Evolutionary conservation across 1,284 basidiomycete genomes (phyloP), one percentile per base, ranked within the genome.

Genomic region (Porogramme epimiltina): DNA sequence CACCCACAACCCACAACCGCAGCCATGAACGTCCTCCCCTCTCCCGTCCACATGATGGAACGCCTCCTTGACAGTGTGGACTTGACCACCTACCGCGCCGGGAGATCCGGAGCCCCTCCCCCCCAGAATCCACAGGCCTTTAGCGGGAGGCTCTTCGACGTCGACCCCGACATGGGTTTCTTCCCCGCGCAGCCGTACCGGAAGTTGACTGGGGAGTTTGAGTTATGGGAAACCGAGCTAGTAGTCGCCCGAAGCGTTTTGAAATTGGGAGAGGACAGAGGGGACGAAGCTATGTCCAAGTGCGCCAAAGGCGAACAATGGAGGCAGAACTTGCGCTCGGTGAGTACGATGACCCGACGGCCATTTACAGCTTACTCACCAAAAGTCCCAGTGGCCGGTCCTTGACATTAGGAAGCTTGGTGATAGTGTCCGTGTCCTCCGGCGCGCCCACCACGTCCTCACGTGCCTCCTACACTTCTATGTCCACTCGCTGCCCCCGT

Each of bases 391-490:
- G 89, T 86, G 91, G 77, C 86, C 87, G 2, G 72, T 86, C 28
- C 74, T 95, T 24, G 76, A 81, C 51, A 82, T 80, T 3, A 71
- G 74, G 22, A 62, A 67, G 9, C 76, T 93, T 24, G 71, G 75
- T 20, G 63, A 66, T 26, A 78, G 88, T 58, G 68, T 81, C 36
- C 81, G 84, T 15, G 70, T 77, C 38, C 78, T 92, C 9, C 87
- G 95, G 52, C 83, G 95, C 43, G 94, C 92, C 2, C 93, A 97
- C 70, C 77, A 91, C 63, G 91, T 98, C 43, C 81, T 98, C 43
- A 83, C 94, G 10, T 97, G 90, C 79, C 79, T 98, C 26, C 80
- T 90, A 25, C 91, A 95, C 72, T 93, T 91, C 66, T 98, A 94
- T 72, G 85, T 88, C 37, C 94, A 98, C 72, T 91, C 89, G 1